Conservation (phyloP, 495 filamentous ascomycete species). For the Glarea lozoyensis region DNA sequence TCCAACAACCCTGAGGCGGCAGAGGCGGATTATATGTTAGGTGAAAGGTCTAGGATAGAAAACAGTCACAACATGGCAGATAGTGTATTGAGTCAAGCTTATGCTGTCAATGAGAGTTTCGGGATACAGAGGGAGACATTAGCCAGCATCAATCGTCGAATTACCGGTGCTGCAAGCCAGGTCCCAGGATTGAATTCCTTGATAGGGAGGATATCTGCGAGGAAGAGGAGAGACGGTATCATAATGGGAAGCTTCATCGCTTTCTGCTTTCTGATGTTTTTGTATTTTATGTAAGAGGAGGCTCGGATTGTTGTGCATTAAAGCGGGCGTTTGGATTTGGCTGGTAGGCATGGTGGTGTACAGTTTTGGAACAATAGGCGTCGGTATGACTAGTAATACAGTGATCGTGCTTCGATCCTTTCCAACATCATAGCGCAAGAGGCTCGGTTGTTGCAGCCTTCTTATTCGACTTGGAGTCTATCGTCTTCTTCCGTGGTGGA, state of each 20-base stretch:
- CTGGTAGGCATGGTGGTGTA: conserved; percentile 8
- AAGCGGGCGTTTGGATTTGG: conserved; percentile 17
- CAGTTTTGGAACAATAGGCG: conserved; percentile 22
- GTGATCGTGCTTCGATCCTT: conserved; percentile 17
- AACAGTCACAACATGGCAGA: conserved; percentile 81
- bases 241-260: conserved; percentile 88
- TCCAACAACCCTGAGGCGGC: conserved; percentile 67
- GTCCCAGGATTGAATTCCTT: conserved; percentile 90
- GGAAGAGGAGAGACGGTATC: conserved; percentile 91
- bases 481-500: background rate
- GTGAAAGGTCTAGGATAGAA: conserved; percentile 78
- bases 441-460: conserved; percentile 6
- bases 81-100: conserved; percentile 88
- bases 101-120: conserved; percentile 93
- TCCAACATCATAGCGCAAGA: too few relatives aligned
- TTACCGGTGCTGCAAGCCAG: conserved; percentile 78
- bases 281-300: conserved; percentile 60
- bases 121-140: conserved; percentile 77
- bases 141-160: conserved; percentile 76
- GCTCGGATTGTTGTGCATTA: conserved; percentile 7
- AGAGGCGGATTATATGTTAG: conserved; percentile 95
- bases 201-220: conserved; percentile 87
- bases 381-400: too few relatives aligned
- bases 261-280: conserved; percentile 78
- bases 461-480: background rate